These are phyloP conservation scores for Tylopilus orsonianus DNA, from an alignment of 1,284 basidiomycete genomes.

Conservation along the genomic window DNA sequence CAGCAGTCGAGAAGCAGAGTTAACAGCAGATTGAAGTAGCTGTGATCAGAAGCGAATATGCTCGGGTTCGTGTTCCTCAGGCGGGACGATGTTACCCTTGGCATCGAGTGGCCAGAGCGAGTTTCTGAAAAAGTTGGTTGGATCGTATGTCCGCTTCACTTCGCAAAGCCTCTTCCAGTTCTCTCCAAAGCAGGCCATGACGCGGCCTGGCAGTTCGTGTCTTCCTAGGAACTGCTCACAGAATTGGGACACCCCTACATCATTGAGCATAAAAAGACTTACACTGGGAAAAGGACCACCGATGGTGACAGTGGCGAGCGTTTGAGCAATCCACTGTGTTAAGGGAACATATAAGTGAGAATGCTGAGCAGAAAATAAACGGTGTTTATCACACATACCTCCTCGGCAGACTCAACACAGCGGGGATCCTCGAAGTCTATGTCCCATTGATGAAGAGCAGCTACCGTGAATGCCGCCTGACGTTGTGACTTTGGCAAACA, in stretches of 20 bases:
- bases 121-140: slow-evolving; percentile 68
- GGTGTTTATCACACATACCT: slow-evolving; percentile 43
- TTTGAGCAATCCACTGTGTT: slow-evolving; percentile 71
- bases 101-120: slow-evolving; percentile 74
- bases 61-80: slow-evolving; percentile 54
- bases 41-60: slow-evolving; percentile 39
- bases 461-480: slow-evolving; percentile 75
- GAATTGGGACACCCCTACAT: slow-evolving; percentile 19
- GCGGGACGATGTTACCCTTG: slow-evolving; percentile 47
- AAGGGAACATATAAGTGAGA: slow-evolving; percentile 1
- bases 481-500: slow-evolving; percentile 78
- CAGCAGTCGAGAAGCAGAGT: background rate
- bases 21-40: background rate
- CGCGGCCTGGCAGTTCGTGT: slow-evolving; percentile 60
- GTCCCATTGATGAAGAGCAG: slow-evolving; percentile 91
- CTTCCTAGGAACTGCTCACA: slow-evolving; percentile 71
- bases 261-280: slow-evolving; percentile 37
- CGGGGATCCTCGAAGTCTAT: slow-evolving; percentile 75
- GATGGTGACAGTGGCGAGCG: slow-evolving; percentile 63
- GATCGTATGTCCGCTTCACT: slow-evolving; percentile 77
- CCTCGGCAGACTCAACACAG: slow-evolving; percentile 79
- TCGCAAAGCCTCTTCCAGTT: slow-evolving; percentile 70
- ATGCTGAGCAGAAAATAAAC: background rate
- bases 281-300: slow-evolving; percentile 85
- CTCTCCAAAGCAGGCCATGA: slow-evolving; percentile 66